These are phyloP conservation scores for Ulvella scutata DNA, from an alignment of 139 green algal species.

Conservation along the genomic window DNA sequence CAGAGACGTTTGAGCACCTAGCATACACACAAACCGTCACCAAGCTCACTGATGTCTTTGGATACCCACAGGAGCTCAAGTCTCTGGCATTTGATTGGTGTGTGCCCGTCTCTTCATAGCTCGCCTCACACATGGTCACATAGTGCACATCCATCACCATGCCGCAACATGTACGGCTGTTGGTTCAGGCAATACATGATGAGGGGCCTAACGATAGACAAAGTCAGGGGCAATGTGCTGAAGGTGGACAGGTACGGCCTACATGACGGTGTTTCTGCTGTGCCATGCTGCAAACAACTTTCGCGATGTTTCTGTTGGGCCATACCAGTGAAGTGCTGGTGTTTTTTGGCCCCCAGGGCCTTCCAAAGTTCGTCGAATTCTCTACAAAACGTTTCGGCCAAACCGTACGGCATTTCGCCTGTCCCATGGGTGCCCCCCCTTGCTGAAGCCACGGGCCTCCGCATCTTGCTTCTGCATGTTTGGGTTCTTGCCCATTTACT, in stretches of 20 bases:
- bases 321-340: not conserved
- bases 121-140: no score
- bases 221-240: conserved; percentile 71
- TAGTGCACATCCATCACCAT: not conserved
- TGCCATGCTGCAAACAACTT: conserved; percentile 6
- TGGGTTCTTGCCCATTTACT: no score
- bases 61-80: conserved; percentile 55
- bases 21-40: conserved; percentile 65
- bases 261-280: no score
- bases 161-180: not conserved
- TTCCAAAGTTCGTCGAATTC: no score
- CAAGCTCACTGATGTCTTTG: conserved; percentile 69
- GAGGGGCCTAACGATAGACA: conserved; percentile 79
- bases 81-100: not conserved
- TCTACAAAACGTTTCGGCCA: no score
- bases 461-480: no score
- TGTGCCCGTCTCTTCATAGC: not conserved
- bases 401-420: not conserved
- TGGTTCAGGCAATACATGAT: conserved; percentile 88
- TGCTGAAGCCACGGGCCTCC: no score
- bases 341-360: no score
- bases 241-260: conserved; percentile 36
- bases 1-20: conserved; percentile 88
- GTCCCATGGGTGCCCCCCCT: not conserved
- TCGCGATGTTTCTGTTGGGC: no score